Conservation (phyloP, 352 stramenopile species). For the Phytopythium boreale region DNA sequence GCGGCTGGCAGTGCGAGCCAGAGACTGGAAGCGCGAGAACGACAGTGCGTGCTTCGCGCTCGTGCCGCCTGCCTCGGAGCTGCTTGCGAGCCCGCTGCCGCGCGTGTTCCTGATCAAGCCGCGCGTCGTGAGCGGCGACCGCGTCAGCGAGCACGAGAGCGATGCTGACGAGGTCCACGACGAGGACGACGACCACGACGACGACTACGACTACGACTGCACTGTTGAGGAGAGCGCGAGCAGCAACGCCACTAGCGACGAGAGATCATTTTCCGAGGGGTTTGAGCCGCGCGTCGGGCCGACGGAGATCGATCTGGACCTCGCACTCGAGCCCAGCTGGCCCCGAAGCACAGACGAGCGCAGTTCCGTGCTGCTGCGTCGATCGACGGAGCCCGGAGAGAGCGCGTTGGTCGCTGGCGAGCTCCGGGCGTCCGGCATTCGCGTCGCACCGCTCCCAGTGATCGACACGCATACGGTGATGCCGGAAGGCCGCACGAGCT, state of each 20-base stretch:
- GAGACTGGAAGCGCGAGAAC: constrained; percentile 23
- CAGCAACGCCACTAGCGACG: neutral
- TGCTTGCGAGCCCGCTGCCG: constrained; percentile 14
- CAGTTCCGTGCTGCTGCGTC: neutral
- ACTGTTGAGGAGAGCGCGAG: neutral
- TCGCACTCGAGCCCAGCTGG: neutral
- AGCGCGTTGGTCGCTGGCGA: neutral
- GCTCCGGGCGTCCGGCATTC: neutral
- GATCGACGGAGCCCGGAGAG: neutral
- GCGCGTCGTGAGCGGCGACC: constrained; percentile 6
- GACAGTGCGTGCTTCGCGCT: constrained; percentile 28
- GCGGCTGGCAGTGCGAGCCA: constrained; percentile 7
- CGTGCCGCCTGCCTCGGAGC: constrained; percentile 18
- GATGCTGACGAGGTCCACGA: neutral
- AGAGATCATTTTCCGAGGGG: neutral
- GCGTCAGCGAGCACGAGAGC: neutral
- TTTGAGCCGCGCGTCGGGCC: neutral
- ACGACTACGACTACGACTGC: neutral
- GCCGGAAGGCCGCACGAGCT: constrained; percentile 4
- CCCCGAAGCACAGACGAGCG: neutral
- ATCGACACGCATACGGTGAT: neutral
- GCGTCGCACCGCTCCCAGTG: neutral
- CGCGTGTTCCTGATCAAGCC: constrained; percentile 35
- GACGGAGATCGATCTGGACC: neutral
- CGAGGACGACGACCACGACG: neutral